Base-by-base conservation (phyloP, 805 yeast species). In the Blastobotrys attinorum region DNA sequence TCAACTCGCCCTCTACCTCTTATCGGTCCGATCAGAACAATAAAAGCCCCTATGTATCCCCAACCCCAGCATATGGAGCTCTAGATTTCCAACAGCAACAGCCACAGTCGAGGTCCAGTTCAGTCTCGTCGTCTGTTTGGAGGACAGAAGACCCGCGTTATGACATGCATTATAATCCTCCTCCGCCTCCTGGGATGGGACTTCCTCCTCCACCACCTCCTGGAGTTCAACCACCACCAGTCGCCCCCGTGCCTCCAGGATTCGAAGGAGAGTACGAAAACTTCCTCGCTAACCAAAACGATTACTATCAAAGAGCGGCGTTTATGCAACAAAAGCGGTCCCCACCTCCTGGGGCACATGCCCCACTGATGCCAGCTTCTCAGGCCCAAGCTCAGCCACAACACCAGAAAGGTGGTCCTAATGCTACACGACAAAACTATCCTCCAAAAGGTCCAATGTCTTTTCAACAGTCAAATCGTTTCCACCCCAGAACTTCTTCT, bases 61-160 rank as follows among this genome's bases (percentile, higher is more conserved):
- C 44, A 5, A 34, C 39, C 6, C 44, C 44, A 5, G 16, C 25
- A 34, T 31, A 40, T 18, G 22, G 22, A 7, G 18, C 13, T 8
- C 23, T 31, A 11, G 39, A 36, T 11, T 36, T 22, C 29, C 17
- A 13, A 22, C 22, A 21, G 10, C 11, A n/a, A n/a, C n/a, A n/a
- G n/a, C 43, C 20, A 11, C 36, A 20, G 29, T 40, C 43, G 11
- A 22, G 44, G 17, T 41, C 44, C 8, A 41, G 35, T 31, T 41
- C 44, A 8, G 23, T 41, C 20, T 22, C 44, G 7, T 41, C 44
- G 33, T 27, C n/a, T n/a, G n/a, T n/a, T n/a, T n/a, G n/a, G n/a
- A n/a, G n/a, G n/a, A n/a, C n/a, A n/a, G n/a, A n/a, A n/a, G n/a
- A n/a, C n/a, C n/a, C n/a, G n/a, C n/a, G n/a, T n/a, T n/a, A n/a